These are phyloP conservation scores for Suhomyces chickasaworum DNA, from an alignment of 1,139 yeast genomes.

Conservation along the genomic window DNA sequence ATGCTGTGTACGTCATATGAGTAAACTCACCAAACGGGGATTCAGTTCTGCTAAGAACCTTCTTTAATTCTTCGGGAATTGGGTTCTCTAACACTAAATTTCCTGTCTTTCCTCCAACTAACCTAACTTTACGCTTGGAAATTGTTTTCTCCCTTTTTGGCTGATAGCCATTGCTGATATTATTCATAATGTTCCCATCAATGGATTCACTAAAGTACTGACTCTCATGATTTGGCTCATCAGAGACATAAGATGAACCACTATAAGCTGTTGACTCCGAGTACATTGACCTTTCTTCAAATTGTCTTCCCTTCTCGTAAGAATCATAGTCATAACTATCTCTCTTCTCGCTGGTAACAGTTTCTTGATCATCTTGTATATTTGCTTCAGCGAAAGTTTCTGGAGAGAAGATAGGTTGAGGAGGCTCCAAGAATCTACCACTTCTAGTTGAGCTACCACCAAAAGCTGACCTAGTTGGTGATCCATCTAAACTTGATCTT, in stretches of 20 bases:
- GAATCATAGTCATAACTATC: slow-evolving; percentile 38
- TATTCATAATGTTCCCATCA: slow-evolving; percentile 50
- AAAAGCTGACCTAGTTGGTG: slow-evolving; percentile 37
- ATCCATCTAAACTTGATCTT: slow-evolving; percentile 26
- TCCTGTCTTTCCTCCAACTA: slow-evolving; percentile 63
- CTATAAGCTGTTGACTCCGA: slow-evolving; percentile 45
- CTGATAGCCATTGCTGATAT: slow-evolving; percentile 40
- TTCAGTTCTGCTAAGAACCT: slow-evolving; percentile 78
- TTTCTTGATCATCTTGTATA: slow-evolving; percentile 40
- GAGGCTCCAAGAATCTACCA: slow-evolving; percentile 58
- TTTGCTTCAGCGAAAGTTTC: slow-evolving; percentile 65
- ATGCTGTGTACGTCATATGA: slow-evolving; percentile 93
- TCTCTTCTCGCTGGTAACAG: slow-evolving; percentile 24
- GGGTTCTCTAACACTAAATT: slow-evolving; percentile 90
- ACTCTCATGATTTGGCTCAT: slow-evolving; percentile 26
- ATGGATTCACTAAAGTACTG: slow-evolving; percentile 48
- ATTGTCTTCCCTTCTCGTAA: slow-evolving; percentile 41
- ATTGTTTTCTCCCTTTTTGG: slow-evolving; percentile 41
- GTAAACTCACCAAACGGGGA: slow-evolving; percentile 82
- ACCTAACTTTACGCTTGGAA: slow-evolving; percentile 57
- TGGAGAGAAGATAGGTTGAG: slow-evolving; percentile 66
- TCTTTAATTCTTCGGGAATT: slow-evolving; percentile 80
- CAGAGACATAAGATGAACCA: slow-evolving; percentile 32
- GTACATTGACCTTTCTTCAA: slow-evolving; percentile 38
- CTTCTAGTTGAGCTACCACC: slow-evolving; percentile 40